Percentiles rank a stretch among this genome's conserved stretches.
phyloP scores from a whole-genome alignment of 805 yeast genomes.

The Saturnispora mendoncae region DNA sequence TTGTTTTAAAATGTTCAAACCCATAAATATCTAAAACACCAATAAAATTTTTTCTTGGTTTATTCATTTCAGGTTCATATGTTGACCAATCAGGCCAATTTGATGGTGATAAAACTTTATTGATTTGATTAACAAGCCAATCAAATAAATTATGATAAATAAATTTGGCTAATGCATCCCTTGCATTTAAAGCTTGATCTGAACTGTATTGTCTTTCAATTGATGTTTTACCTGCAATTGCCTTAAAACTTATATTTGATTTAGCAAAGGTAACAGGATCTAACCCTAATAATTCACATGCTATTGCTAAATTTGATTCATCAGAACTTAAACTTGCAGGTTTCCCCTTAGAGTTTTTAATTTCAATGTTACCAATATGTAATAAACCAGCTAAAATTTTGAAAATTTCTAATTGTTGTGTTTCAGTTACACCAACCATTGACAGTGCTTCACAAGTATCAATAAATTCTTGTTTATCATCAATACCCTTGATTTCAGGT shows the following conservation, averaged over 20 bases:
- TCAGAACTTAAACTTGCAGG: constrained; percentile 67
- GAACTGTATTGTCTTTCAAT: constrained; percentile 81
- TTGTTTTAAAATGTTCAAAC: constrained; percentile 88
- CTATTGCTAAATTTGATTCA: constrained; percentile 76
- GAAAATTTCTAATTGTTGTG: constrained; percentile 60
- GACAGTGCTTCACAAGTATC: constrained; percentile 69
- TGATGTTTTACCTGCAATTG: constrained; percentile 55
- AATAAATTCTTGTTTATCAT: constrained; percentile 70
- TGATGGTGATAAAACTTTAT: constrained; percentile 71
- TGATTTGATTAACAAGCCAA: constrained; percentile 85
- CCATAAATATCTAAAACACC: constrained; percentile 98
- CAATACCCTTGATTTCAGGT: constrained; percentile 61
- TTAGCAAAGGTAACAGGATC: constrained; percentile 67
- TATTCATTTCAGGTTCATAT: constrained; percentile 6
- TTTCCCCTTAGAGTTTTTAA: constrained; percentile 75
- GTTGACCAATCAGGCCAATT: constrained; percentile 43
- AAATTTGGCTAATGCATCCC: constrained; percentile 95
- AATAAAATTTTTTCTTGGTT: constrained; percentile 50
- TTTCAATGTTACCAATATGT: constrained; percentile 87
- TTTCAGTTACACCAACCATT: constrained; percentile 63
- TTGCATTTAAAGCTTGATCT: constrained; percentile 82
- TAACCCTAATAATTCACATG: constrained; percentile 76
- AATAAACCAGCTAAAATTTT: constrained; percentile 77
- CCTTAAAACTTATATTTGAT: constrained; percentile 54
- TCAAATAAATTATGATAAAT: constrained; percentile 89